Percentiles rank a stretch among this genome's conserved stretches.
phyloP scores from a whole-genome alignment of 139 green algal species.

The Haematococcus sp. region DNA sequence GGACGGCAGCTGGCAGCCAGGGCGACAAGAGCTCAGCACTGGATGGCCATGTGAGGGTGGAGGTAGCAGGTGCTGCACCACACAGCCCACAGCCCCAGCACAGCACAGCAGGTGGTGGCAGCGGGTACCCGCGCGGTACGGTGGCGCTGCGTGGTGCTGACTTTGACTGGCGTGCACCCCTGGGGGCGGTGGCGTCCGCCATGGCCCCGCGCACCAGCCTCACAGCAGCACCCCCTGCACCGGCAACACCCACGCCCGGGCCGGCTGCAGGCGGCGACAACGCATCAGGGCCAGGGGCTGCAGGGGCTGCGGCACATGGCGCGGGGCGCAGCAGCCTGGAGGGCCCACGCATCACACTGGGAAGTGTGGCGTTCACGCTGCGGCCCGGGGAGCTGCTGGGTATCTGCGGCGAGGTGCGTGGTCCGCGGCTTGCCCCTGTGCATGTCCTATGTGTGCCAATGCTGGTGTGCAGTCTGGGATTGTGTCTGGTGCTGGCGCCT shows the following conservation, averaged over 20 bases:
- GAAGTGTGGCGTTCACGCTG: conserved; percentile 41
- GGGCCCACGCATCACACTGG: conserved; percentile 37
- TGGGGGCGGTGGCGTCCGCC: not conserved
- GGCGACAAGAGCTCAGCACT: too few species aligned
- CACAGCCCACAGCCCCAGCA: too few species aligned
- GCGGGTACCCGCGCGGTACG: conserved; percentile 12
- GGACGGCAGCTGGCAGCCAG: too few species aligned
- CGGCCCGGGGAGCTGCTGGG: conserved; percentile 65
- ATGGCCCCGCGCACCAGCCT: not conserved
- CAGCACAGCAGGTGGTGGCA: too few species aligned
- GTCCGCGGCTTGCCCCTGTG: conserved; percentile 33
- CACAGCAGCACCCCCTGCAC: not conserved
- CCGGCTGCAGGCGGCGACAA: not conserved
- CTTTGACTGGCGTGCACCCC: conserved; percentile 57
- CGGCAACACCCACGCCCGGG: not conserved
- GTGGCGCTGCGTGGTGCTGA: conserved; percentile 49
- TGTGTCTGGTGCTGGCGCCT: too few species aligned
- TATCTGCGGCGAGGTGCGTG: conserved; percentile 55
- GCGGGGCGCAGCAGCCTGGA: conserved; percentile 7
- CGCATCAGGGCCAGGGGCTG: not conserved
- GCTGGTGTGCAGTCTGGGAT: too few species aligned
- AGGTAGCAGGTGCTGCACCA: too few species aligned
- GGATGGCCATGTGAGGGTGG: too few species aligned
- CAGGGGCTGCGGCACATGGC: not conserved
- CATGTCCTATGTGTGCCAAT: conserved; percentile 50